A percentile compares a stretch with the other conserved stretches of the same genome.
Evolutionary conservation across 2,329 filamentous ascomycete genomes (phyloP).

Genomic region (Colletotrichum sp.): DNA sequence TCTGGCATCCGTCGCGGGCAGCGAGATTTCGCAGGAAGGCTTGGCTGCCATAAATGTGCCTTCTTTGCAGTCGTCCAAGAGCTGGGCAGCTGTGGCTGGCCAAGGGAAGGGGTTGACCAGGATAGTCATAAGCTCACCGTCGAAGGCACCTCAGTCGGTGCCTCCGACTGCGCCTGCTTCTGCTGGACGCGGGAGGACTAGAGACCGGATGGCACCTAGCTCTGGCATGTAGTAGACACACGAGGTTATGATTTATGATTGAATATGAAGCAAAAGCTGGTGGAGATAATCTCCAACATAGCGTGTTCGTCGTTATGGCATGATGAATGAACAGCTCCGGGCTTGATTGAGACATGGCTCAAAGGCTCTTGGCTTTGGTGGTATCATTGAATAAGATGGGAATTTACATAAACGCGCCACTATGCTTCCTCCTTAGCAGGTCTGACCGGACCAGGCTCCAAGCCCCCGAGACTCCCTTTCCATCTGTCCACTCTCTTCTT

Average conservation of each 20-base stretch:
- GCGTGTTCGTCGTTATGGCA: rapidly evolving
- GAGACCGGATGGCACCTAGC: neutral
- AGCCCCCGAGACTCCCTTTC: neutral
- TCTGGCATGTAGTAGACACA: neutral
- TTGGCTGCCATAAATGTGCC: slow-evolving; percentile 29
- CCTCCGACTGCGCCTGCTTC: neutral
- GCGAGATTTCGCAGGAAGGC: neutral
- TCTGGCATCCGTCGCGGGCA: neutral
- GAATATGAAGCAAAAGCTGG: neutral
- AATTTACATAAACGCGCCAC: neutral
- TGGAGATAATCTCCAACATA: neutral
- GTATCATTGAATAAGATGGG: neutral
- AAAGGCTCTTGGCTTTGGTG: neutral
- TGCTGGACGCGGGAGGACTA: neutral
- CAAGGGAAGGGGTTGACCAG: slow-evolving; percentile 3
- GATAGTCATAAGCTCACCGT: neutral
- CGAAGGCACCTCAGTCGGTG: too few relatives aligned
- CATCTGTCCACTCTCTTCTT: neutral
- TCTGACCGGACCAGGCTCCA: neutral
- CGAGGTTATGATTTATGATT: neutral
- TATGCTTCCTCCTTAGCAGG: too few relatives aligned
- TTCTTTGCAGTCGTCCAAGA: slow-evolving; percentile 38
- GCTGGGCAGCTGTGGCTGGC: slow-evolving; percentile 45
- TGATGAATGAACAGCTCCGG: neutral
- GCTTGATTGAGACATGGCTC: neutral